Evolutionary conservation across 2,329 filamentous ascomycete species (phyloP), one percentile per base, ranked within the genome.

Genomic region (Fusarium poae): DNA sequence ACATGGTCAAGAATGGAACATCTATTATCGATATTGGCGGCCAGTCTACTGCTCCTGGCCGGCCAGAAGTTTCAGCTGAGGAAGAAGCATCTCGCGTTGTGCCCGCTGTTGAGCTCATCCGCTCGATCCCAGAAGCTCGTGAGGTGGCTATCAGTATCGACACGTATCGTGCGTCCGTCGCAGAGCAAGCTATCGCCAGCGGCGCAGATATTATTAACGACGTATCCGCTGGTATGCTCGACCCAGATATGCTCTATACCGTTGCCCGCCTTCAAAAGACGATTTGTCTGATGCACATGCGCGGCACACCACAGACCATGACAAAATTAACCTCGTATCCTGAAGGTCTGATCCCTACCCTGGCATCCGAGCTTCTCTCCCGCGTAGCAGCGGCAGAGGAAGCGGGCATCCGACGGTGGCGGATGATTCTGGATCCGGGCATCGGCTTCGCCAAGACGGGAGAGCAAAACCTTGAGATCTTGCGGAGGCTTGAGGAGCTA

Each of bases 151-250:
- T 97, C 75, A 97, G 92, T 76, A 85, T 99, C 62, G 96, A 99
- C 81, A 99, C 96, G 5, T 99, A 97, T 81, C 92, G 93, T 32
- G 92, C 95, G 0, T 82, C 84, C 2, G 95, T 99, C 3, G 96
- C 95, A 3, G 87, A 90, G 72, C 88, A 88, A 21, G 92, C 93
- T 20, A 85, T 96, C 58, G 81, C 83, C 27, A 92, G 90, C 6
- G 96, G 96, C 51, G 95, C 94, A 9, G 91, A 97, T 77, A 92
- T 99, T 67, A 89, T 99, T 81, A 99, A 99, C 80, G 96, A 99
- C 78, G 90, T 99, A 35, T 97, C 93, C 1, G 93, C 91, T 2
- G 96, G 96, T 5, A 77, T 84, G 6, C 83, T 97, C 51, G 96
- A 98, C 77, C 81, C 87, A 0, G 85, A 86, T 1, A 98, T 99